A percentile compares a stretch with the other conserved stretches of the same genome.
phyloP scores from a whole-genome alignment of 2,329 filamentous ascomycete species.

The Fusarium sambucinum region DNA sequence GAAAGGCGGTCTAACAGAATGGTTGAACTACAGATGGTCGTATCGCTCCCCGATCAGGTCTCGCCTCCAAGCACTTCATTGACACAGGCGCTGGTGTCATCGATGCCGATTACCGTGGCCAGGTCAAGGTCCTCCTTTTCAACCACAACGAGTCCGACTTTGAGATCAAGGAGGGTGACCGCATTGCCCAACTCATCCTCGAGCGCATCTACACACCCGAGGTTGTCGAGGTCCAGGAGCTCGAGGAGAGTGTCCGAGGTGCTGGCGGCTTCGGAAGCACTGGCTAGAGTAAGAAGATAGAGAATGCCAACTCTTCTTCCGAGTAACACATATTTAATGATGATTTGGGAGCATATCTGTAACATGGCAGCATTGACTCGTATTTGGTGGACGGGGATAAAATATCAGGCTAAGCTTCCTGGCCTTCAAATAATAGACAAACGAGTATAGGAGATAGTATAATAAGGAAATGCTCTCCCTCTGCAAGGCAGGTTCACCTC shows the following conservation, averaged over 20 bases:
- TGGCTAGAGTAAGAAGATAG: slow-evolving; percentile 57
- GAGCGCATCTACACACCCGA: slow-evolving; percentile 96
- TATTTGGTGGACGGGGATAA: neutral
- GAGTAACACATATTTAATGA: slow-evolving; percentile 31
- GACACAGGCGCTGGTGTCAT: slow-evolving; percentile 97
- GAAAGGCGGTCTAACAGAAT: slow-evolving; percentile 6
- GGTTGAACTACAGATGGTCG: slow-evolving; percentile 75
- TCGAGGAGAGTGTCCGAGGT: slow-evolving; percentile 91
- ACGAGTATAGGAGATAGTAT: neutral
- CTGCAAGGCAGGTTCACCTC: neutral
- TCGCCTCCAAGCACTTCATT: slow-evolving; percentile 94
- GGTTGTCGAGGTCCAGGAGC: slow-evolving; percentile 86
- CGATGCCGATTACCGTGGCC: slow-evolving; percentile 95
- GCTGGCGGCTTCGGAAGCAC: slow-evolving; percentile 94
- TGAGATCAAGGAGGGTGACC: slow-evolving; percentile 83
- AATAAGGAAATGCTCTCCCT: neutral
- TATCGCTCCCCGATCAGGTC: slow-evolving; percentile 89
- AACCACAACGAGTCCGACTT: slow-evolving; percentile 91
- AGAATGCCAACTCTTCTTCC: slow-evolving; percentile 6
- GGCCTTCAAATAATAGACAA: neutral
- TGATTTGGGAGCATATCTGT: slow-evolving; percentile 1
- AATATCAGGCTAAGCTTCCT: neutral
- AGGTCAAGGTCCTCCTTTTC: slow-evolving; percentile 94
- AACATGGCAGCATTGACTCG: neutral
- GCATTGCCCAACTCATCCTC: slow-evolving; percentile 91